Conservation (phyloP, 1,284 basidiomycete genomes). For the Agroathelia rolfsii region DNA sequence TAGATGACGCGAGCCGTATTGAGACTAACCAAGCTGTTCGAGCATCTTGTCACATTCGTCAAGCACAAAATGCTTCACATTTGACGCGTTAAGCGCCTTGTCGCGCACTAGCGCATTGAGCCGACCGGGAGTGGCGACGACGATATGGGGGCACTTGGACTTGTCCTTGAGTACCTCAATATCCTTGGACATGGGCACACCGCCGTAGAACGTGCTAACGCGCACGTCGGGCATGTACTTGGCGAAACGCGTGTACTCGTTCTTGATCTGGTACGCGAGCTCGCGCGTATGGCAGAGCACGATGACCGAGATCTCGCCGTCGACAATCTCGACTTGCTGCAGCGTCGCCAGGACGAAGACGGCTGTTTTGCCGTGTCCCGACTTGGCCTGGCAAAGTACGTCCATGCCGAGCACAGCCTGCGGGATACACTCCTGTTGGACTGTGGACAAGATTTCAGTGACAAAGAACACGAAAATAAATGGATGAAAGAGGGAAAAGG, state of each 20-base stretch:
- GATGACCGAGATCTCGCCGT: conserved; percentile 95
- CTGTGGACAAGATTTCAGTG: no score
- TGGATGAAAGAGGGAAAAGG: conserved; percentile 8
- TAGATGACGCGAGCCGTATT: no score
- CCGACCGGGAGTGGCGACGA: conserved; percentile 96
- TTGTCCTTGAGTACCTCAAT: conserved; percentile 93
- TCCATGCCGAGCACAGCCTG: conserved; percentile 99
- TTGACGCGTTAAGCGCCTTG: conserved; percentile 86
- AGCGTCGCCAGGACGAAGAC: conserved; percentile 98
- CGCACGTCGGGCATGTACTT: conserved; percentile 99
- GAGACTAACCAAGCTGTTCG: conserved; percentile 98
- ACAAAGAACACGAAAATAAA: conserved; percentile 3
- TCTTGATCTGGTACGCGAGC: conserved; percentile 99
- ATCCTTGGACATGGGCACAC: conserved; percentile 91
- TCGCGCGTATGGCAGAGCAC: conserved; percentile 99
- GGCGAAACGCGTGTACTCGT: conserved; percentile 98
- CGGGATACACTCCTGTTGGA: conserved; percentile 99
- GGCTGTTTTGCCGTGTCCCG: conserved; percentile 99
- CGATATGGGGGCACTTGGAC: conserved; percentile 95
- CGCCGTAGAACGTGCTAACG: conserved; percentile 96
- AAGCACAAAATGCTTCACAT: conserved; percentile 98
- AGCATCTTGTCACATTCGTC: conserved; percentile 99
- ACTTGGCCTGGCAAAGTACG: conserved; percentile 99
- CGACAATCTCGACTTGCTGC: conserved; percentile 97
- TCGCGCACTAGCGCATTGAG: conserved; percentile 89